phyloP scores from a whole-genome alignment of 2,329 filamentous ascomycete genomes.

The Pyrenophora tritici-repentis region DNA sequence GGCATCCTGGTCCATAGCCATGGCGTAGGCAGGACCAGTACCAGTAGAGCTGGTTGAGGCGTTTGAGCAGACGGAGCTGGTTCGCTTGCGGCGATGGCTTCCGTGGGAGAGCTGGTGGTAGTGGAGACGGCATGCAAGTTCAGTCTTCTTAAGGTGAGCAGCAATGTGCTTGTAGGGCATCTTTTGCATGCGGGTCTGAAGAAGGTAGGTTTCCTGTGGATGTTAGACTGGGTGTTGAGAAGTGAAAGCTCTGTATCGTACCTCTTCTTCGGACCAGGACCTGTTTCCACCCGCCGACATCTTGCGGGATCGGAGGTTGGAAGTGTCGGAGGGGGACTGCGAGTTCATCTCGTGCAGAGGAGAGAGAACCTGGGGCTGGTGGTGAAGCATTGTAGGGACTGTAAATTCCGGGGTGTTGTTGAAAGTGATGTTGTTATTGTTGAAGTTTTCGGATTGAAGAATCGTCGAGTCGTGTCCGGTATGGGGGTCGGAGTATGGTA shows the following conservation, averaged over 20 bases:
- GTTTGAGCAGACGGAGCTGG: conserved; percentile 68
- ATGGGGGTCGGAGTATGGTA: conserved; percentile 54
- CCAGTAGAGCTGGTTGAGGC: conserved; percentile 49
- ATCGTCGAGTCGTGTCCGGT: conserved; percentile 35
- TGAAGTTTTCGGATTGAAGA: conserved; percentile 44
- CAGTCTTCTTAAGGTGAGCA: conserved; percentile 82
- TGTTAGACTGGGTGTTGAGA: conserved; percentile 20
- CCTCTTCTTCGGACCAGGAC: conserved; percentile 87
- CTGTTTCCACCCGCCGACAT: conserved; percentile 73
- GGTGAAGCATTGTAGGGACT: conserved; percentile 42
- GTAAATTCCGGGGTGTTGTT: conserved; percentile 1
- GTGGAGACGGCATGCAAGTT: conserved; percentile 83
- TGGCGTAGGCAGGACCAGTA: conserved; percentile 47
- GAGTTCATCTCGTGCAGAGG: conserved; percentile 46
- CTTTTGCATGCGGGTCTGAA: conserved; percentile 83
- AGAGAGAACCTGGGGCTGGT: conserved; percentile 47
- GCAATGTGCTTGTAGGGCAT: conserved; percentile 93
- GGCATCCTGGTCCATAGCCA: conserved; percentile 43
- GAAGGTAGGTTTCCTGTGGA: conserved; percentile 77
- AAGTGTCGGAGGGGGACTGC: conserved; percentile 29
- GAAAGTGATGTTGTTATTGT: neutral
- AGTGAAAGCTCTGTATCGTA: conserved; percentile 48
- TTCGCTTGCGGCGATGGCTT: conserved; percentile 78
- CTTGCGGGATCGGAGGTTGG: conserved; percentile 70
- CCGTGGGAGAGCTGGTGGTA: conserved; percentile 86